Percentiles rank a stretch among this genome's conserved stretches.
These are phyloP conservation scores for Porodaedalea pini DNA, from an alignment of 1,284 basidiomycete species.

Conservation along the genomic window DNA sequence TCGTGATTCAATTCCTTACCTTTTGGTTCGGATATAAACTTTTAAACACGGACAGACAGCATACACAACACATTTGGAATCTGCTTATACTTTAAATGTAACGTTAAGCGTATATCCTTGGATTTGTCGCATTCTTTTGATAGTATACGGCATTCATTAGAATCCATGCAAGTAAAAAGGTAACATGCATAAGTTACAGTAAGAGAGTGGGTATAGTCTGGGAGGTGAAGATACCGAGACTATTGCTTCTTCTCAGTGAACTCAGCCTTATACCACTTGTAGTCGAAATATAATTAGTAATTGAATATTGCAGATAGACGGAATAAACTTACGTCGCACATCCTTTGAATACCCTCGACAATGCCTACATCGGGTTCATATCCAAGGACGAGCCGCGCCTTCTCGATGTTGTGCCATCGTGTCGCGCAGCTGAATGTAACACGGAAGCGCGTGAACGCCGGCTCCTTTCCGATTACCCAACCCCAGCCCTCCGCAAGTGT, in stretches of 20 bases:
- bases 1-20: not conserved
- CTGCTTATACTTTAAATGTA: no score
- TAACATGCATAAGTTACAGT: not conserved
- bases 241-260: conserved; percentile 17
- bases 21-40: no score
- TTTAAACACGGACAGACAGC: no score
- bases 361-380: conserved; percentile 91
- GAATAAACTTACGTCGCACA: conserved; percentile 59
- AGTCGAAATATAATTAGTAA: conserved; percentile 9
- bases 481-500: conserved; percentile 72
- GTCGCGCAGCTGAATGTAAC: conserved; percentile 73
- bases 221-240: not conserved
- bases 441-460: conserved; percentile 88
- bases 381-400: conserved; percentile 85
- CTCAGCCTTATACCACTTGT: conserved; percentile 46
- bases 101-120: no score
- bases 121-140: no score
- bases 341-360: conserved; percentile 82
- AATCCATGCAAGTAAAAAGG: not conserved
- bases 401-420: conserved; percentile 95
- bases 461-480: conserved; percentile 75
- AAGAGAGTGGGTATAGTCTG: not conserved
- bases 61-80: no score
- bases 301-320: conserved; percentile 4
- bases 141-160: not conserved